Conservation (phyloP, 805 yeast species). For the Clavispora carvajalis region DNA sequence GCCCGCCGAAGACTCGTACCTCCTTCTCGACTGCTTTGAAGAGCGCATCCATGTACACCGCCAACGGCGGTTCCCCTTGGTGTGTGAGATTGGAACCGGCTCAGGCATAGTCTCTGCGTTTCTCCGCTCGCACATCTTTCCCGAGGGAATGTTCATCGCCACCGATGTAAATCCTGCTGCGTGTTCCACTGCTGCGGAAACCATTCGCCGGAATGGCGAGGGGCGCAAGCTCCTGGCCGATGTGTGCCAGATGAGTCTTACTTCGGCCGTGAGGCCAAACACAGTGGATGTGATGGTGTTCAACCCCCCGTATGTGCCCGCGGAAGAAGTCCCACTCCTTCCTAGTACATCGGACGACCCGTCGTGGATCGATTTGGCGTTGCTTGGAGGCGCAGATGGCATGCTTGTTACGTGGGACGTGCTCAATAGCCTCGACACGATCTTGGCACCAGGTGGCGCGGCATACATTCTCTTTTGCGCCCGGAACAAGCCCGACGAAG, state of each 20-base stretch:
- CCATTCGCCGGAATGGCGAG: slow-evolving; percentile 17
- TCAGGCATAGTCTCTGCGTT: slow-evolving; percentile 87
- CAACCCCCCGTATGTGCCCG: slow-evolving; percentile 97
- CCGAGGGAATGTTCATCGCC: slow-evolving; percentile 51
- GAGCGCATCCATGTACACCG: slow-evolving; percentile 19
- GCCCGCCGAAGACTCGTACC: slow-evolving; percentile 90
- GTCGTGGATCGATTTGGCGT: slow-evolving; percentile 83
- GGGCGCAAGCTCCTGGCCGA: slow-evolving; percentile 15
- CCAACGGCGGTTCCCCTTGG: slow-evolving; percentile 39
- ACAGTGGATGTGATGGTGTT: slow-evolving; percentile 71
- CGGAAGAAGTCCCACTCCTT: slow-evolving; percentile 60
- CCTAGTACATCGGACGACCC: slow-evolving; percentile 45
- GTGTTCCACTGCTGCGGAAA: slow-evolving; percentile 38
- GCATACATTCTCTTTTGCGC: slow-evolving; percentile 93
- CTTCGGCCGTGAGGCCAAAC: slow-evolving; percentile 41
- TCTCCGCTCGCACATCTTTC: slow-evolving; percentile 51
- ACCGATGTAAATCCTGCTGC: slow-evolving; percentile 83
- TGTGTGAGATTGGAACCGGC: slow-evolving; percentile 86
- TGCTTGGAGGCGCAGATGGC: slow-evolving; percentile 85
- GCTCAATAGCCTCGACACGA: slow-evolving; percentile 46
- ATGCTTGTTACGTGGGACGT: slow-evolving; percentile 77
- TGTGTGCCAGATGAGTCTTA: slow-evolving; percentile 50
- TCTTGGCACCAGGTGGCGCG: slow-evolving; percentile 55
- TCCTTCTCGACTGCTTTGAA: slow-evolving; percentile 78
- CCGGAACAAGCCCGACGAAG: slow-evolving; percentile 70